phyloP scores from a whole-genome alignment of 345 rosid genomes.

The Populus simonii region DNA sequence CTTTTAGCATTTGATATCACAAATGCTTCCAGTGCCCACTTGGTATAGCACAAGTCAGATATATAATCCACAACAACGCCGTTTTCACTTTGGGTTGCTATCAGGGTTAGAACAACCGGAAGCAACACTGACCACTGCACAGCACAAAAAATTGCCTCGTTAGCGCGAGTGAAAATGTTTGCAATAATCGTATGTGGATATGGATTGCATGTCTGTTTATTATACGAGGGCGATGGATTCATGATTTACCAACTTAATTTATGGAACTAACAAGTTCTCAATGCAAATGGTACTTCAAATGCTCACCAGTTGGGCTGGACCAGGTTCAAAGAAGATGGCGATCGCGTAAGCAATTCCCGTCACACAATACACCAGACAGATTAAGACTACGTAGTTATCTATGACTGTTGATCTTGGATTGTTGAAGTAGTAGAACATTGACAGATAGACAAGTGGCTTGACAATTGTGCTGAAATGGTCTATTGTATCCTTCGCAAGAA shows the following conservation, averaged over 20 bases:
- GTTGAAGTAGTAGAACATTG: slow-evolving; percentile 99
- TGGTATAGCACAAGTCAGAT: slow-evolving; percentile 68
- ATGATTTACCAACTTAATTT: background rate
- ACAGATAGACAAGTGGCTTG: slow-evolving; percentile 84
- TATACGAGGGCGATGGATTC: background rate
- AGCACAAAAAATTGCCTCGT: background rate
- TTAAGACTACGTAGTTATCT: slow-evolving; percentile 73
- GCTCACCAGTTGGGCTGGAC: slow-evolving; percentile 97
- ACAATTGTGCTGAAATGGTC: slow-evolving; percentile 86
- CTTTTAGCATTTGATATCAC: background rate
- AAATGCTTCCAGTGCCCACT: slow-evolving; percentile 69
- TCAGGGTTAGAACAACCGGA: slow-evolving; percentile 89
- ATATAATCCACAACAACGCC: slow-evolving; percentile 32
- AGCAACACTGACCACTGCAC: slow-evolving; percentile 96
- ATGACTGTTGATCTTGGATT: slow-evolving; percentile 75
- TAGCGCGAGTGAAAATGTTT: slow-evolving; percentile 2
- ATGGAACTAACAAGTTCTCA: background rate
- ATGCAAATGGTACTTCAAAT: background rate
- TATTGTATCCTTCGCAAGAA: slow-evolving; percentile 81
- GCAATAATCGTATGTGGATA: background rate
- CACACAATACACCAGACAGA: slow-evolving; percentile 89
- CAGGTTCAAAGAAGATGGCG: slow-evolving; percentile 75
- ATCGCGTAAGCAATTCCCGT: slow-evolving; percentile 83
- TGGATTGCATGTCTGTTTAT: background rate
- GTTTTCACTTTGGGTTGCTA: slow-evolving; percentile 54